These are phyloP conservation scores for Boletus tomentosulus DNA, from an alignment of 768 basidiomycete genomes.

Conservation along the genomic window DNA sequence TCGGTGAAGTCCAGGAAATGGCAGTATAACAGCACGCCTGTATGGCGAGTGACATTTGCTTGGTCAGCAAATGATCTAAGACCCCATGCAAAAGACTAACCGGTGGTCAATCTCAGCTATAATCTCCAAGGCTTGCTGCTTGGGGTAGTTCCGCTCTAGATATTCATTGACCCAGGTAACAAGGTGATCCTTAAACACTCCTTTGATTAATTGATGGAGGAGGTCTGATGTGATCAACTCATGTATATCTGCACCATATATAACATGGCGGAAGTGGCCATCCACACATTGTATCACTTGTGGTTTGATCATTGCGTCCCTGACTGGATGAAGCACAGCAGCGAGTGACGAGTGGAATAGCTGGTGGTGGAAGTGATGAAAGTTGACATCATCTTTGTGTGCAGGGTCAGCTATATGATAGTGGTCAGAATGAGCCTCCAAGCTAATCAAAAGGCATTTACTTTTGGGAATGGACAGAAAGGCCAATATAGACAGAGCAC, in stretches of 20 bases:
- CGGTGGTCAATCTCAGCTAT: background rate
- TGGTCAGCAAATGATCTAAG: too few relatives aligned
- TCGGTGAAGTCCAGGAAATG: background rate
- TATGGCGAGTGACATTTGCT: background rate
- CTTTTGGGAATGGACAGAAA: slow-evolving; percentile 33
- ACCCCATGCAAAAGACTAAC: background rate
- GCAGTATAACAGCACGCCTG: background rate
- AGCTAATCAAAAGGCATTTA: background rate
- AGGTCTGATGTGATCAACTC: background rate
- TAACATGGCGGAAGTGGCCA: background rate
- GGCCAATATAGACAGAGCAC: slow-evolving; percentile 3
- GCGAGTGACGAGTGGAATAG: background rate
- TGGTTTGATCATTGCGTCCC: background rate
- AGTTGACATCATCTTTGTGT: background rate
- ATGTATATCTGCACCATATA: slow-evolving; percentile 1
- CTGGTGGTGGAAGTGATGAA: background rate
- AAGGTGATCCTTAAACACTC: too few relatives aligned
- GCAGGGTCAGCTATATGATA: background rate
- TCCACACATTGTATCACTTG: background rate
- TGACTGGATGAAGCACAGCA: background rate
- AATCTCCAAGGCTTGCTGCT: too few relatives aligned
- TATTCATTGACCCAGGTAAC: background rate
- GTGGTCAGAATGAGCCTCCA: background rate
- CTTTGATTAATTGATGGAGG: background rate
- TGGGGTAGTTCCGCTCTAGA: background rate